A percentile compares a stretch with the other conserved stretches of the same genome.
Evolutionary conservation across 108 stramenopile genomes (phyloP).

Genomic region (Halocafeteria seosinensis): DNA sequence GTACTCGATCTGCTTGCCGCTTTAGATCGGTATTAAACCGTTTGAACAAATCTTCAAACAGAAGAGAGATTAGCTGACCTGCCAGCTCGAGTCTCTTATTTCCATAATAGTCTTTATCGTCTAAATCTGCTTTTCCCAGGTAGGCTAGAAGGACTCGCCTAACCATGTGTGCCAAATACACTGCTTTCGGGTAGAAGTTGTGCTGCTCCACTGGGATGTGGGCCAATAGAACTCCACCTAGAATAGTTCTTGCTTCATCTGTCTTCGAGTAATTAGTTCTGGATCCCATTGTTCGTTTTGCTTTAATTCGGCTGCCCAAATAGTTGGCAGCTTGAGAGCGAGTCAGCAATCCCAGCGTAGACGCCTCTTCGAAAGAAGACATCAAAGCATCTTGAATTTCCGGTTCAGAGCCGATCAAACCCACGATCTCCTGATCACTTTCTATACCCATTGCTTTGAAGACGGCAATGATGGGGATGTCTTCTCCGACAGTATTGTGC

Average conservation of each 20-base stretch:
- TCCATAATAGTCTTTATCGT: slow-evolving; percentile 95
- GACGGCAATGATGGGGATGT: slow-evolving; percentile 77
- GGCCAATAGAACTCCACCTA: slow-evolving; percentile 75
- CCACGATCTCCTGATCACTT: slow-evolving; percentile 81
- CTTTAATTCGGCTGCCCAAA: not conserved
- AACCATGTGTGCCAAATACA: slow-evolving; percentile 82
- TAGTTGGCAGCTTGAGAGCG: slow-evolving; percentile 7
- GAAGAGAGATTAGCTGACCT: slow-evolving; percentile 71
- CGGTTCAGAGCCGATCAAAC: slow-evolving; percentile 51
- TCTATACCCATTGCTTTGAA: slow-evolving; percentile 91
- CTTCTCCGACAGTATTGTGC: slow-evolving; percentile 88
- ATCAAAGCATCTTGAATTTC: slow-evolving; percentile 67
- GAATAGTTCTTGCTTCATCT: slow-evolving; percentile 82
- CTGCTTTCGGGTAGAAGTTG: slow-evolving; percentile 65
- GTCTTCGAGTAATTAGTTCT: not conserved
- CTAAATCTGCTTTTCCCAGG: slow-evolving; percentile 60
- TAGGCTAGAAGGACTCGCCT: slow-evolving; percentile 67
- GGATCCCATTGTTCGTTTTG: not conserved
- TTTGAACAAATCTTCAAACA: slow-evolving; percentile 97
- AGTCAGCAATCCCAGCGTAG: slow-evolving; percentile 4
- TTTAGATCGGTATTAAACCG: slow-evolving; percentile 81
- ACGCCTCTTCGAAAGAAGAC: slow-evolving; percentile 50
- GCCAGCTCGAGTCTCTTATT: slow-evolving; percentile 94
- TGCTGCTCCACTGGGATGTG: slow-evolving; percentile 81
- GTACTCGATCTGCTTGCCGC: slow-evolving; percentile 72